A percentile compares a stretch with the other conserved stretches of the same genome.
Evolutionary conservation across 495 filamentous ascomycete species (phyloP).

Genomic region (Aspergillus indologenus): DNA sequence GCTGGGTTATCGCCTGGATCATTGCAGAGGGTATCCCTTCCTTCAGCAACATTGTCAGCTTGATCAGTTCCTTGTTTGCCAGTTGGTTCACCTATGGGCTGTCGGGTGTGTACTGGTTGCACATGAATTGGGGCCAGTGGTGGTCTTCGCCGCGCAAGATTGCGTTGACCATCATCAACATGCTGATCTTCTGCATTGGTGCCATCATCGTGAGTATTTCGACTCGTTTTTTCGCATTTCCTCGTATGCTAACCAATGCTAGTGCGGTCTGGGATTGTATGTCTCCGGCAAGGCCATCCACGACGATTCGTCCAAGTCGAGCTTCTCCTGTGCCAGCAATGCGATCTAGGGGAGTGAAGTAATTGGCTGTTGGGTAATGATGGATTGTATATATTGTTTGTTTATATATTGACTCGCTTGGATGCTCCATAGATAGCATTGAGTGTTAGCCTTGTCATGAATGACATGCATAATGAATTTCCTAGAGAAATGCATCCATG

Average conservation of each 20-base stretch:
- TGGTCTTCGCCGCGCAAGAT: slow-evolving; percentile 22
- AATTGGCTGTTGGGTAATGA: slow-evolving; percentile 7
- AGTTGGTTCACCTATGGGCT: slow-evolving; percentile 38
- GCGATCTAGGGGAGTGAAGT: neutral
- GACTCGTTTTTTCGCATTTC: neutral
- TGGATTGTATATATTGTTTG: slow-evolving; percentile 3
- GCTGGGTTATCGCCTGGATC: slow-evolving; percentile 62
- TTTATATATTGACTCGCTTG: neutral
- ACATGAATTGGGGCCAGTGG: slow-evolving; percentile 30
- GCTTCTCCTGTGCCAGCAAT: slow-evolving; percentile 16
- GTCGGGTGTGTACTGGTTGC: slow-evolving; percentile 36
- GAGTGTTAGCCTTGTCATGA: neutral
- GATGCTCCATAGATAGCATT: neutral
- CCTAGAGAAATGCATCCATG: too few species aligned
- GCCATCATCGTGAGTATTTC: slow-evolving; percentile 25
- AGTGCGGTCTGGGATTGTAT: slow-evolving; percentile 41
- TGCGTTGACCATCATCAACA: slow-evolving; percentile 28
- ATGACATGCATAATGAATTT: neutral
- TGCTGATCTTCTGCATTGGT: slow-evolving; percentile 23
- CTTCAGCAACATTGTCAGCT: slow-evolving; percentile 56
- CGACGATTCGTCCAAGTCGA: slow-evolving; percentile 21
- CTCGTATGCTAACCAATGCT: slow-evolving; percentile 3
- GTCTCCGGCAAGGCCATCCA: slow-evolving; percentile 41
- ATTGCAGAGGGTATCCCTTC: slow-evolving; percentile 64
- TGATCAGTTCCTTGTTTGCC: slow-evolving; percentile 34